Evolutionary conservation across 2,329 filamentous ascomycete species (phyloP).

Genomic region (Aspergillus ruber): DNA sequence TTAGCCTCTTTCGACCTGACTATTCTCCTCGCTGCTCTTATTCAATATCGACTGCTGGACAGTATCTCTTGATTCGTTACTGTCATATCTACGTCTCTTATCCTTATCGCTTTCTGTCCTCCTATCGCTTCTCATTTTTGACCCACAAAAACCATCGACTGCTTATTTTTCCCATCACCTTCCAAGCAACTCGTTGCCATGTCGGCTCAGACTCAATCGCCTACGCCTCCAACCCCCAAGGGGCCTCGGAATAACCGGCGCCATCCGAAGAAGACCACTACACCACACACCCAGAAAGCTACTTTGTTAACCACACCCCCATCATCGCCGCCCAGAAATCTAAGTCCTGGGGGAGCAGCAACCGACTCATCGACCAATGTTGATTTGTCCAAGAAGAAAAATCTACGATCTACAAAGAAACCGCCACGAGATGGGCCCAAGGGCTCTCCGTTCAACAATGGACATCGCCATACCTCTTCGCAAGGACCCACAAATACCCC

Average conservation of each 20-base stretch:
- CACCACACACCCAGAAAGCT: conserved; percentile 24
- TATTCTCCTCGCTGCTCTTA: conserved; percentile 5
- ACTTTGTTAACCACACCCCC: conserved; percentile 28
- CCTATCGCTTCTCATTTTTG: conserved; percentile 14
- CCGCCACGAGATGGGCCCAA: conserved; percentile 22
- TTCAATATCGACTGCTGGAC: conserved; percentile 29
- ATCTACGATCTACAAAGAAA: conserved; percentile 31
- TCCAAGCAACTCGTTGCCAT: conserved; percentile 37
- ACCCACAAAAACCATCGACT: conserved; percentile 10
- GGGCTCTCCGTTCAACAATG: conserved; percentile 18
- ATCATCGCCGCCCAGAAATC: conserved; percentile 29
- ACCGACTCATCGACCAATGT: conserved; percentile 25
- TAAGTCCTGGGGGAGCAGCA: conserved; percentile 24
- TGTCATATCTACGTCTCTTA: conserved; percentile 13
- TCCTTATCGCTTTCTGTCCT: conserved; percentile 15
- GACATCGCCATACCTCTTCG: conserved; percentile 28
- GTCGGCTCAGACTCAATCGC: conserved; percentile 39
- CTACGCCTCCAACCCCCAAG: conserved; percentile 34
- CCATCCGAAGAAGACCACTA: conserved; percentile 30
- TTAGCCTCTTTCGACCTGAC: neutral
- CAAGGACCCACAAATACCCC: conserved; percentile 38
- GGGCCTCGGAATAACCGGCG: conserved; percentile 31
- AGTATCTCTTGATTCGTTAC: conserved; percentile 18
- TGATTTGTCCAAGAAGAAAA: conserved; percentile 31
- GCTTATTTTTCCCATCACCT: conserved; percentile 40